Base-by-base conservation (phyloP, 139 green algal species). In the Chlorella sp. region DNA sequence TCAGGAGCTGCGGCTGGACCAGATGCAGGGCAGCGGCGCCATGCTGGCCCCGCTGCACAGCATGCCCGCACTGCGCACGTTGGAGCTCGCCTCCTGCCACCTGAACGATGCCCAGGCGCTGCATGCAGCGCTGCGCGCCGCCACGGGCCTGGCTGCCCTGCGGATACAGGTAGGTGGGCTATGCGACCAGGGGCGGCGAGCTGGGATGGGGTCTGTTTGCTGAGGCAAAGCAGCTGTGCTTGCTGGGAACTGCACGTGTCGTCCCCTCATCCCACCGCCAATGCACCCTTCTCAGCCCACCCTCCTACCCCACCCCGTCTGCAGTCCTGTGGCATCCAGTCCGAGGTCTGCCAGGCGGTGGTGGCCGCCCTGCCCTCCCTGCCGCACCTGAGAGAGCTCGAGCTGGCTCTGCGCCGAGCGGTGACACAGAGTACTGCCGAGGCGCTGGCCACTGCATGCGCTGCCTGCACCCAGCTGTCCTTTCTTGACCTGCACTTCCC, bases 11-110 rank as follows among this genome's bases (percentile, higher is more conserved):
- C 13, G 63, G 9, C 41, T 83, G 78, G 62, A 63, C 39, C 78
- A 83, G 41, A 21, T 83, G 63, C 78, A 83, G 18, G 78, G 78
- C 62, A 74, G 78, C 63, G 78, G 78, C 28, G 78, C 63, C 16
- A 34, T 63, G 38, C 63, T 83, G 39, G 63, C 39, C 5, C 78
- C 78, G 17, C 63, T 83, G 78, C 63, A n/a, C n/a, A 16, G 5
- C 63, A 74, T 83, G 78, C 39, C 39, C 7, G 13, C 9, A 28
- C 78, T 83, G 63, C 18, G 39, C 63, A 30, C 16, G 28, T 41
- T 83, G 39, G 17, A 30, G 9, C 78, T 83, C 9, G 78, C 62
- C 1, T 25, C 25, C 63, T 83, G 78, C 78, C 78, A 83, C 78
- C 78, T 83, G 39, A 63, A n/a, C 39, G 78, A 74, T 41, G 63